Evolutionary conservation across 345 rosid species (phyloP), one percentile per base, ranked within the genome.

Genomic region (Physaria fendleri): DNA sequence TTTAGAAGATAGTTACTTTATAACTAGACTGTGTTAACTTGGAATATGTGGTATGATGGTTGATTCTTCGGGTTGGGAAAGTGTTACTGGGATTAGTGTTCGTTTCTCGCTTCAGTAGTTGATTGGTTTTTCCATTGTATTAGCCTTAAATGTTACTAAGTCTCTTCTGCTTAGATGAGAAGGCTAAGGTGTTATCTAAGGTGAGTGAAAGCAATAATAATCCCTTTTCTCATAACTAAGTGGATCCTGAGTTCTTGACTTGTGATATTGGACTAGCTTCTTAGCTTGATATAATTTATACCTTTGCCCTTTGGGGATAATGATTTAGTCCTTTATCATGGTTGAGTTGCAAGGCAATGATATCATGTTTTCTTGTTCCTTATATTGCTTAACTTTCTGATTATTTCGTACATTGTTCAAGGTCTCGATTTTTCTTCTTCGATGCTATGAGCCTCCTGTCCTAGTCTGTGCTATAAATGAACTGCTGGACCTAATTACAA

Each of bases 351-450:
- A 6, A n/a, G n/a, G n/a, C n/a, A n/a, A n/a, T n/a, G n/a, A 8
- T 37, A 46, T 55, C 11, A 13, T 56, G 23, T 34, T 43, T 22
- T 5, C 12, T 39, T 54, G 38, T 15, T 12, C 50, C 39, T 29
- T 51, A 3, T 4, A 8, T 8, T 50, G 29, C 17, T 41, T 13
- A 18, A 39, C 28, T 52, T 22, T 56, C 56, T 51, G 39, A 58
- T 24, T 29, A 8, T 76, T 39, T 48, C 4, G 48, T 61, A 2
- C 20, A 0, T 37, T 64, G 2, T 51, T 30, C 2, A 61, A 91
- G 98, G 85, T 83, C 17, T 82, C 96, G 3, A 23, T 85, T 32
- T 61, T 84, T 69, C 74, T 74, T 55, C 48, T 91, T 49, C 77
- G 65, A 53, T 74, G 60, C 64, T 79, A 78, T 50, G 83, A 84